Base-by-base conservation (phyloP, 306 rosid species). In the Pterocarpus macrocarpus region DNA sequence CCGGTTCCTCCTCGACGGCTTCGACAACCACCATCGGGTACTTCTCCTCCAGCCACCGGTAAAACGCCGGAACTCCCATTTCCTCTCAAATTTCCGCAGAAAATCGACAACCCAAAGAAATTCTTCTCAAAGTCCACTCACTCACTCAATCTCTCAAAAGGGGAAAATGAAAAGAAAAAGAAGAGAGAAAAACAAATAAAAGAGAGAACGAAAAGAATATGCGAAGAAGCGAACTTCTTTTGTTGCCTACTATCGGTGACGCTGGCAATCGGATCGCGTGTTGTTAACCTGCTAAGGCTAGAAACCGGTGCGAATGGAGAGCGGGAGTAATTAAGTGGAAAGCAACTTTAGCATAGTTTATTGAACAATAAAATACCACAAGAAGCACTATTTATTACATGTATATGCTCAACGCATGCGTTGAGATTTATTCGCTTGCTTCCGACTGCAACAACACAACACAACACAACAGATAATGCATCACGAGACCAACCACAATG, bases 1-100 rank as follows among this genome's bases (percentile, higher is more conserved):
- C 98, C 0, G 99, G 87, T 34, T 92, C 97, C 79, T 96, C 98
- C 80, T 96, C 99, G 13, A 96, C 67, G 7, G 86, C 97, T 5
- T 96, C 99, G 64, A 82, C 97, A 59, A 96, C 75, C 67, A 96
- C 94, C 81, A 93, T 53, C 15, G 97, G 94, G 63, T 93, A 93
- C 84, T 96, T 96, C 94, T 96, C 98, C 61, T 98, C 99, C 28
- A 96, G 80, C 99, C 99, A 96, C 38, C 94, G 78, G 8, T 93
- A 93, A 86, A 96, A 96, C 50, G 99, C 98, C 1, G 99, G 99
- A 52, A 96, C 99, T 85, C 99, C 99, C 99, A 96, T 93, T 43
- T 22, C 28, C n/a, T 69, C 17, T 65, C 33, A 7, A 9, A 14
- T 52, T 17, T 13, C 28, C 68, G 2, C 12, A 43, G 9, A 55